A percentile compares a stretch with the other conserved stretches of the same genome.
Evolutionary conservation across 257 asterid species (phyloP).

Genomic region (Nyctanthes arbortristis): DNA sequence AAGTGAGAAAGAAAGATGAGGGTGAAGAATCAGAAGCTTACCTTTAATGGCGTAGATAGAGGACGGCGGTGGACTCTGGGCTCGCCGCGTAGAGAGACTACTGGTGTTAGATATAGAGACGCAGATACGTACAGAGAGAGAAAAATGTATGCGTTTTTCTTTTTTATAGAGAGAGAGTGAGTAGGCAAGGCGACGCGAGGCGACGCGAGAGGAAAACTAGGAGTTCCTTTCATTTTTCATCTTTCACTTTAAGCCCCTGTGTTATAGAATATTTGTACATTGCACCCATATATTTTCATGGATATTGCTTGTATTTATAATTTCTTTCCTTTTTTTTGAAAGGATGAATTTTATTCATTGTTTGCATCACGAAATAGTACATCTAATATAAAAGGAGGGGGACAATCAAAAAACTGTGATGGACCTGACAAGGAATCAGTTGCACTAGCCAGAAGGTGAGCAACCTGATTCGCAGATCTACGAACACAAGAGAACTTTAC

Average conservation of each 20-base stretch:
- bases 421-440: too few species aligned
- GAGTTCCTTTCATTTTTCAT: background rate
- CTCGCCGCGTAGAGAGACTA: background rate
- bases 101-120: background rate
- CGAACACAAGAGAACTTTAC: too few species aligned
- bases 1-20: constrained; percentile 5
- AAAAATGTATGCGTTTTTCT: too few species aligned
- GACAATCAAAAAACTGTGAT: too few species aligned
- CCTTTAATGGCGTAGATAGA: constrained; percentile 7
- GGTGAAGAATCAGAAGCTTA: background rate
- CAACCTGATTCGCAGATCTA: too few species aligned
- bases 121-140: background rate
- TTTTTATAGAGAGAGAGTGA: too few species aligned
- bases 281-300: background rate
- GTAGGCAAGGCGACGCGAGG: background rate
- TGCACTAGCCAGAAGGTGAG: too few species aligned
- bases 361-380: too few species aligned
- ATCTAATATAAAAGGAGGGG: too few species aligned
- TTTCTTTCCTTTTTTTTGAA: too few species aligned
- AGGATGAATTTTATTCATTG: too few species aligned
- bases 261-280: background rate
- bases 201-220: background rate
- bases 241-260: background rate
- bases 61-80: background rate
- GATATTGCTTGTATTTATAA: too few species aligned